These are phyloP conservation scores for Vigna radiata DNA, from an alignment of 306 rosid species.

Conservation along the genomic window DNA sequence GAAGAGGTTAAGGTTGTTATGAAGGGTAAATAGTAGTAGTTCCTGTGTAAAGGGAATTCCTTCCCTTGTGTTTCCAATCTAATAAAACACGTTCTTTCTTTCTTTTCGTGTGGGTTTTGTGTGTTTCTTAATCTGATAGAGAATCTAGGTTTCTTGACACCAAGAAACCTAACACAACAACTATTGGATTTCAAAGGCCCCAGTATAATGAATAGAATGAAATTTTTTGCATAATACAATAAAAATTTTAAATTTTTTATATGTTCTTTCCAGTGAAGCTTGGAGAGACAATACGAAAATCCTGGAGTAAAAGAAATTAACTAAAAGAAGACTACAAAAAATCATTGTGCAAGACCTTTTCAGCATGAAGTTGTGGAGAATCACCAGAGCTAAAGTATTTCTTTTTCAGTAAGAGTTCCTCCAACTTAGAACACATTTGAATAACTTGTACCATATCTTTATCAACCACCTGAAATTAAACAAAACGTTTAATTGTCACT, in stretches of 20 bases:
- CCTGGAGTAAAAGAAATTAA: conserved; percentile 30
- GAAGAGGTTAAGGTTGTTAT: no score
- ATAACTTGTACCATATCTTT: conserved; percentile 59
- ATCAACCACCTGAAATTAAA: conserved; percentile 62
- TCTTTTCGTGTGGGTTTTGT: no score
- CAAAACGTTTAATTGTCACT: conserved; percentile 26
- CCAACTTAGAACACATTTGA: conserved; percentile 66
- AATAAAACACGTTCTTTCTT: no score
- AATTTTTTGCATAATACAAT: conserved; percentile 3
- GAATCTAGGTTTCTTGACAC: no score
- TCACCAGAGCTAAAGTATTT: conserved; percentile 69
- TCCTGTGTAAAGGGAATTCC: no score
- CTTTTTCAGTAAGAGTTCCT: conserved; percentile 75
- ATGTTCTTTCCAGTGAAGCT: conserved; percentile 25
- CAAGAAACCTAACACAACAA: background rate
- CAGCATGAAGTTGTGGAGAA: conserved; percentile 67
- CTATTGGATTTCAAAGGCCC: background rate
- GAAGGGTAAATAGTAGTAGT: no score
- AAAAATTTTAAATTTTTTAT: conserved; percentile 20
- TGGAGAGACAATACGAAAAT: conserved; percentile 23
- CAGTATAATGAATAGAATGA: conserved; percentile 22
- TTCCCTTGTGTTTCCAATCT: no score
- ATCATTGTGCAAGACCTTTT: conserved; percentile 66
- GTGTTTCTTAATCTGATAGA: no score
- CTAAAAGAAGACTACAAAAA: conserved; percentile 35